A percentile compares a stretch with the other conserved stretches of the same genome.
Evolutionary conservation across 495 filamentous ascomycete genomes (phyloP).

Genomic region (Aspergillus heteromorphus): DNA sequence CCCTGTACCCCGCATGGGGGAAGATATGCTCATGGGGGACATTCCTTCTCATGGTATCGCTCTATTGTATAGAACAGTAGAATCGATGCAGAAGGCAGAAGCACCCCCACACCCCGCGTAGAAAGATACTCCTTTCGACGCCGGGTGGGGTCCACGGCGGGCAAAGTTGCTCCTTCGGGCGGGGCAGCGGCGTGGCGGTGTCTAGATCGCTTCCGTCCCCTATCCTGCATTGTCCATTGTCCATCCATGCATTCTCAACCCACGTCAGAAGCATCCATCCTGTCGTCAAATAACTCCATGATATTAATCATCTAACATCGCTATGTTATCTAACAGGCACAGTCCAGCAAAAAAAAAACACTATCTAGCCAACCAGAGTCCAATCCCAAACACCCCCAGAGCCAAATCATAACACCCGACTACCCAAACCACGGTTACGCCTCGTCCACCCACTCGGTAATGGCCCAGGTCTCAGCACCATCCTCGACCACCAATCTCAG

Average conservation of each 20-base stretch:
- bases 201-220: not conserved
- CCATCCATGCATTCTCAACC: too few relatives aligned
- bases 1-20: not conserved
- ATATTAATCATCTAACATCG: not conserved
- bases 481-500: slow-evolving; percentile 56
- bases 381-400: not conserved
- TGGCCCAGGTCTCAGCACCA: slow-evolving; percentile 50
- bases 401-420: not conserved
- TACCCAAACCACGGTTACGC: not conserved
- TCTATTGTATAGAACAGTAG: too few relatives aligned
- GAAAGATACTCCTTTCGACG: slow-evolving; percentile 6
- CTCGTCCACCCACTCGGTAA: slow-evolving; percentile 50
- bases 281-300: not conserved
- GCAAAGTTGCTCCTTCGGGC: slow-evolving; percentile 1
- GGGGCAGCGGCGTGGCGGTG: not conserved
- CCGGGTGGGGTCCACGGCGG: not conserved
- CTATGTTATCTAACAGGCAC: not conserved
- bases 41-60: too few relatives aligned
- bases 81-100: too few relatives aligned
- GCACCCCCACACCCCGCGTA: slow-evolving; percentile 10
- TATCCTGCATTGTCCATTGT: too few relatives aligned
- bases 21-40: not conserved
- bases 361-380: not conserved
- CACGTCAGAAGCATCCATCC: too few relatives aligned
- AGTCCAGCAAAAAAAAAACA: not conserved